Percentiles rank a stretch among this genome's conserved stretches.
Conservation (phyloP, 164 flowering plant genomes). For the Umbellularia californica region DNA sequence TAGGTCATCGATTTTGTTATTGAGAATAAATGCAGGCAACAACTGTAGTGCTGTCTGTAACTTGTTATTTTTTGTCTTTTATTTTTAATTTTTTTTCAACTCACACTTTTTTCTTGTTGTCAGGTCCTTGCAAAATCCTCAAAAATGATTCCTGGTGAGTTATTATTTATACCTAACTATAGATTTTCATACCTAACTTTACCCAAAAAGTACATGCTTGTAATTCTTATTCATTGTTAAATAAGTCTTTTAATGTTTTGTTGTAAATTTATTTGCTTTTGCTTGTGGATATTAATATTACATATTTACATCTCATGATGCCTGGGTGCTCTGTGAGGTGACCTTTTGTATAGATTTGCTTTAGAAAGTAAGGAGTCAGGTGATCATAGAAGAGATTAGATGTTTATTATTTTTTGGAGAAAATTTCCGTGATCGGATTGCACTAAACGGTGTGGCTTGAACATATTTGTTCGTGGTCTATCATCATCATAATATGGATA, state of each 20-base stretch:
- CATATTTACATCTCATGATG: neutral
- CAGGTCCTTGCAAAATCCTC: conserved; percentile 99
- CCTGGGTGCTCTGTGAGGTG: neutral
- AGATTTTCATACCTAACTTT: neutral
- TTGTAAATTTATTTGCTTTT: neutral
- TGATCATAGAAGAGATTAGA: neutral
- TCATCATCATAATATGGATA: neutral
- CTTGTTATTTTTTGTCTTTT: too few relatives aligned
- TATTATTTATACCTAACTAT: neutral
- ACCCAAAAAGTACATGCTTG: neutral
- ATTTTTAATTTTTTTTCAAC: neutral
- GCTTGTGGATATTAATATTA: neutral
- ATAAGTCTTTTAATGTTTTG: neutral
- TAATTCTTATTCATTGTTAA: neutral
- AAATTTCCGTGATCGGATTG: neutral
- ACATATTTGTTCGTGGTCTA: neutral
- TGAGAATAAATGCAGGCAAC: neutral
- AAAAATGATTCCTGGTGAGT: conserved; percentile 95
- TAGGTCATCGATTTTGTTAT: neutral
- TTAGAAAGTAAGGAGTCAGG: neutral
- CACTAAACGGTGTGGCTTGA: neutral
- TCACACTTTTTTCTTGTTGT: conserved; percentile 4
- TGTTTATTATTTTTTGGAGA: neutral
- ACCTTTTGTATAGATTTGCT: neutral
- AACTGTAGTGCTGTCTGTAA: neutral